A percentile compares a stretch with the other conserved stretches of the same genome.
Conservation (phyloP, 176 grass and related monocot species). For the Calamus simplicifolius region DNA sequence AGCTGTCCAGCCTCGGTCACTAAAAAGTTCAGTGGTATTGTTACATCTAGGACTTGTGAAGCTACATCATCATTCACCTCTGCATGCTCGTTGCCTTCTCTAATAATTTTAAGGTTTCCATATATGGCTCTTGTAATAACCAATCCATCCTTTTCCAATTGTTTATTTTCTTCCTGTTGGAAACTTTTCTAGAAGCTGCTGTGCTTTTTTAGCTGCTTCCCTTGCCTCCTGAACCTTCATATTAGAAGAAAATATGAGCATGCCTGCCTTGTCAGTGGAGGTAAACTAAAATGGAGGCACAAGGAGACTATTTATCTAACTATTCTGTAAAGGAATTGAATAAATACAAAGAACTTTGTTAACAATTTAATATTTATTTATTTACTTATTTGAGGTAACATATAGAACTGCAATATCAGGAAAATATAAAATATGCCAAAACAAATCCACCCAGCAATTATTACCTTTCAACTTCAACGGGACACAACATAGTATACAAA, state of each 20-base stretch:
- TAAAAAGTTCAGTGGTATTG: constrained; percentile 79
- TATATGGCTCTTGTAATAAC: constrained; percentile 82
- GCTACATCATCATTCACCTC: constrained; percentile 53
- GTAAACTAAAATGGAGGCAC: too few relatives aligned
- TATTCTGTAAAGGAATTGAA: too few relatives aligned
- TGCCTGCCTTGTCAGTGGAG: too few relatives aligned
- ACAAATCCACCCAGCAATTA: too few relatives aligned
- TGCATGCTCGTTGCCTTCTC: constrained; percentile 33
- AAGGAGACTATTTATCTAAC: too few relatives aligned
- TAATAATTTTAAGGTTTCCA: constrained; percentile 40
- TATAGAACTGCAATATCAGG: too few relatives aligned
- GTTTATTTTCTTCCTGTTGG: constrained; percentile 83
- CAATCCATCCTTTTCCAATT: constrained; percentile 66
- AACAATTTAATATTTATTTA: too few relatives aligned
- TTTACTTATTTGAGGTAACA: too few relatives aligned
- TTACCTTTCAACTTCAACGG: too few relatives aligned
- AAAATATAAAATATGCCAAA: too few relatives aligned
- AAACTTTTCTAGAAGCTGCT: constrained; percentile 74
- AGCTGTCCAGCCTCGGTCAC: constrained; percentile 76
- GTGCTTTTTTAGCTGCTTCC: constrained; percentile 69
- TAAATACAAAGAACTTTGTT: too few relatives aligned
- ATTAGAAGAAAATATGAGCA: constrained; percentile 4
- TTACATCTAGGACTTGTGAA: constrained; percentile 89
- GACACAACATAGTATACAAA: too few relatives aligned
- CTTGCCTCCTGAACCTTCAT: constrained; percentile 66